These are phyloP conservation scores for Glycine soja DNA, from an alignment of 306 rosid genomes.

Conservation along the genomic window DNA sequence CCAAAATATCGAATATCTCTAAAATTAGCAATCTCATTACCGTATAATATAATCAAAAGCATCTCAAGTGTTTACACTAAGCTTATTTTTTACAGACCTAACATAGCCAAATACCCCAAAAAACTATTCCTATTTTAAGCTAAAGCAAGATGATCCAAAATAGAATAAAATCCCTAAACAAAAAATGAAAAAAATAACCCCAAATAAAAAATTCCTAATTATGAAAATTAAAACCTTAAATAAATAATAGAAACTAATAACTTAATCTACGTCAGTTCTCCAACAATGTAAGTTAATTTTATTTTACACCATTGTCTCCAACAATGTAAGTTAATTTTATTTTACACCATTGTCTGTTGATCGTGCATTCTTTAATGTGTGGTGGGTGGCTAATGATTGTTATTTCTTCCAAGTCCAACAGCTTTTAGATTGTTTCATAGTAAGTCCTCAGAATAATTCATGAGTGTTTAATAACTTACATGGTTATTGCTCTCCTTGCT, in stretches of 20 bases:
- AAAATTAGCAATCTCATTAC: too few species aligned
- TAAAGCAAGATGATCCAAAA: not conserved
- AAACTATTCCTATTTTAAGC: not conserved
- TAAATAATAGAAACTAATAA: not conserved
- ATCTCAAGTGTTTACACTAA: too few species aligned
- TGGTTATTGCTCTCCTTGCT: conserved; percentile 37
- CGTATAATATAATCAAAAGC: too few species aligned
- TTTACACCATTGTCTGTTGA: conserved; percentile 21
- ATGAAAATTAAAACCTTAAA: not conserved
- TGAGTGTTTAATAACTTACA: conserved; percentile 19
- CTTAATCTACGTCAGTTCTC: not conserved
- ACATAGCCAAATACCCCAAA: not conserved
- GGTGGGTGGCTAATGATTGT: conserved; percentile 33
- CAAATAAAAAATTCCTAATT: not conserved
- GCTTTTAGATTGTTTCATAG: conserved; percentile 29
- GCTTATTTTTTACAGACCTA: too few species aligned
- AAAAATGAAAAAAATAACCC: not conserved
- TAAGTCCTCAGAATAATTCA: conserved; percentile 24
- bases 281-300: conserved; percentile 14
- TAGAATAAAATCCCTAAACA: not conserved
- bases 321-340: conserved; percentile 22
- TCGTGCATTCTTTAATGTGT: conserved; percentile 13
- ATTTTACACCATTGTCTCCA: conserved; percentile 3
- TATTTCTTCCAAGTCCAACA: conserved; percentile 14
- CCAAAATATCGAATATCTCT: too few species aligned